Conservation (phyloP, 352 stramenopile genomes). For the Phytophthora agathidicida region DNA sequence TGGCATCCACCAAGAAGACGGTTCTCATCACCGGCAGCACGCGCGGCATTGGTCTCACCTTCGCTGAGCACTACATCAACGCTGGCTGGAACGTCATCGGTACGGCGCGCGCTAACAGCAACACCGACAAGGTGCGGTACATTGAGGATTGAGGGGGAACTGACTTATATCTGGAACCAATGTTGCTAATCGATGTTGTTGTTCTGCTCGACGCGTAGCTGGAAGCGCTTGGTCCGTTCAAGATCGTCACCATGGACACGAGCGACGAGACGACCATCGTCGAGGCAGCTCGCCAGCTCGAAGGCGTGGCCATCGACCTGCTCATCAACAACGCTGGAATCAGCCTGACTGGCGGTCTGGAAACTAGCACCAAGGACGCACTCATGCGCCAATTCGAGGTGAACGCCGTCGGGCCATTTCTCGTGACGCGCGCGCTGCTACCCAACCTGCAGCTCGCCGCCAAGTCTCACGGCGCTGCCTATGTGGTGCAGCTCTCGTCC, state of each 20-base stretch:
- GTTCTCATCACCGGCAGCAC: constrained; percentile 7
- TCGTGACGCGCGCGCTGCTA: constrained; percentile 45
- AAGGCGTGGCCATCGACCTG: constrained; percentile 46
- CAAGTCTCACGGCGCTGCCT: constrained; percentile 37
- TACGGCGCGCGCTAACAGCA: constrained; percentile 1
- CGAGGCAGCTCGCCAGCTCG: constrained; percentile 30
- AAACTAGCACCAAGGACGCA: constrained; percentile 36
- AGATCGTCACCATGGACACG: constrained; percentile 46
- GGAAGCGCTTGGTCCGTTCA: constrained; percentile 18
- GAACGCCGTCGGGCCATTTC: constrained; percentile 35
- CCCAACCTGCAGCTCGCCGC: constrained; percentile 37
- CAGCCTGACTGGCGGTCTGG: constrained; percentile 24
- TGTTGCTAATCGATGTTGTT: not conserved
- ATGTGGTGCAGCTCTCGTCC: constrained; percentile 48
- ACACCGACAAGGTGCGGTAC: not conserved
- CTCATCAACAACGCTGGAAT: constrained; percentile 63
- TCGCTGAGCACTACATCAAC: constrained; percentile 35
- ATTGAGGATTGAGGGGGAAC: no score
- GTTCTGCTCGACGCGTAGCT: not conserved
- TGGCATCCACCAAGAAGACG: constrained; percentile 2
- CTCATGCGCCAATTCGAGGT: constrained; percentile 32
- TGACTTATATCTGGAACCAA: no score
- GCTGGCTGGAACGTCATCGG: constrained; percentile 1
- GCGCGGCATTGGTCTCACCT: constrained; percentile 34
- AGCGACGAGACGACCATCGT: constrained; percentile 39